Evolutionary conservation across 768 basidiomycete genomes (phyloP).

Genomic region (Collybiopsis confluens): DNA sequence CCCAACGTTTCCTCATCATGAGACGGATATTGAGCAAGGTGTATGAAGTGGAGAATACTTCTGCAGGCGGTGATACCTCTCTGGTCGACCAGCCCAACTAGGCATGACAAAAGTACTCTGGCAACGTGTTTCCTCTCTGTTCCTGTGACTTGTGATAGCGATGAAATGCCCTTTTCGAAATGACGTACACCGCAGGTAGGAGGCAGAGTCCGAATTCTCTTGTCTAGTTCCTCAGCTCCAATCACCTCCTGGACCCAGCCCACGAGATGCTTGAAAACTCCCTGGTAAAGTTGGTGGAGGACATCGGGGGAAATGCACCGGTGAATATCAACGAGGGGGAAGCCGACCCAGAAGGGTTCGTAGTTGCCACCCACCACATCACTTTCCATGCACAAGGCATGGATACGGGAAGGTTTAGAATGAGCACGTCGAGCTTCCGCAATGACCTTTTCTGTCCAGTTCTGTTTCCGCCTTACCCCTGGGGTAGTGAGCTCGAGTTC

Average conservation of each 20-base stretch:
- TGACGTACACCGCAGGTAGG: slow-evolving; percentile 24
- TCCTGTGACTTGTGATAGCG: slow-evolving; percentile 34
- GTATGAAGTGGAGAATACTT: slow-evolving; percentile 30
- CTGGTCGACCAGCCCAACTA: slow-evolving; percentile 19
- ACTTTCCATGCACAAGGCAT: background rate
- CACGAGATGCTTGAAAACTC: slow-evolving; percentile 40
- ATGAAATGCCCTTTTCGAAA: slow-evolving; percentile 33
- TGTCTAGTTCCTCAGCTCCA: slow-evolving; percentile 31
- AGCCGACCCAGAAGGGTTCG: slow-evolving; percentile 36
- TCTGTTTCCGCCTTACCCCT: background rate
- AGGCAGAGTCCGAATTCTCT: slow-evolving; percentile 26
- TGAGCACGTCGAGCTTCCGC: background rate
- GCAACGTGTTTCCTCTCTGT: too few species aligned
- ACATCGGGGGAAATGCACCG: too few species aligned
- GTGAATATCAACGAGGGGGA: too few species aligned
- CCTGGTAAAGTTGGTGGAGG: too few species aligned
- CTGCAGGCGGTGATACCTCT: slow-evolving; percentile 12
- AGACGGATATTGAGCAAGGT: slow-evolving; percentile 14
- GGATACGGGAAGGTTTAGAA: too few species aligned
- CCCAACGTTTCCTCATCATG: slow-evolving; percentile 15
- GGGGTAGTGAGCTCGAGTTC: background rate
- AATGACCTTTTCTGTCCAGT: background rate
- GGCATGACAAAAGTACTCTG: slow-evolving; percentile 20
- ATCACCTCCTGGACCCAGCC: slow-evolving; percentile 25
- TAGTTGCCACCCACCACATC: background rate